phyloP scores from a whole-genome alignment of 108 stramenopile species.

The Conticribra weissflogii region DNA sequence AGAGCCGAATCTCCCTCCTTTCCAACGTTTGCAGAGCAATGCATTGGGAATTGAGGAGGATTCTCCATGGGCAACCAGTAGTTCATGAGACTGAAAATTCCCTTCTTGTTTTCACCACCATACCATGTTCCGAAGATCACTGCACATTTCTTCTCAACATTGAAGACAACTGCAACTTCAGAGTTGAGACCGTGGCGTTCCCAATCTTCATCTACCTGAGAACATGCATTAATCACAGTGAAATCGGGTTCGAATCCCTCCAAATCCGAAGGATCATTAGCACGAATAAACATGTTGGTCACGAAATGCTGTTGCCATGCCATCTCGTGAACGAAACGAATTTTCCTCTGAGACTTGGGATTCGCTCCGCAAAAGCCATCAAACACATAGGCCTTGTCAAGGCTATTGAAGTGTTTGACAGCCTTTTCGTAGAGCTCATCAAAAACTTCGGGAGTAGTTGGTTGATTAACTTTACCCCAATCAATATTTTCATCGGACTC shows the following conservation, averaged over 20 bases:
- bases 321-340: conserved; percentile 97
- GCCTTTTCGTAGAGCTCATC: conserved; percentile 94
- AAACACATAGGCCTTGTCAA: conserved; percentile 91
- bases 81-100: conserved; percentile 98
- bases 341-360: conserved; percentile 84
- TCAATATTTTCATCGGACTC: conserved; percentile 87
- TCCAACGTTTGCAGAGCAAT: conserved; percentile 97
- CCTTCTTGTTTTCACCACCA: conserved; percentile 99
- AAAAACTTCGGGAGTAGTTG: conserved; percentile 91
- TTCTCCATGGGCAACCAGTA: conserved; percentile 94
- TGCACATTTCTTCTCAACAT: conserved; percentile 92
- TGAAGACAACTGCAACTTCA: conserved; percentile 96
- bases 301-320: conserved; percentile 98
- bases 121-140: conserved; percentile 97
- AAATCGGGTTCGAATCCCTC: conserved; percentile 94
- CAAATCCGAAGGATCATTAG: conserved; percentile 67
- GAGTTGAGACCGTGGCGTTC: conserved; percentile 88
- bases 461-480: conserved; percentile 95
- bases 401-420: conserved; percentile 87
- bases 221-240: conserved; percentile 97
- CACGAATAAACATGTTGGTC: conserved; percentile 98
- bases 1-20: conserved; percentile 89
- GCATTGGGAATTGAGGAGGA: conserved; percentile 92
- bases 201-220: conserved; percentile 89
- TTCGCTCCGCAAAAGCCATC: conserved; percentile 94